A percentile compares a stretch with the other conserved stretches of the same genome.
Evolutionary conservation across 805 yeast species (phyloP).

Genomic region (Cyberlindnera suaveolens): DNA sequence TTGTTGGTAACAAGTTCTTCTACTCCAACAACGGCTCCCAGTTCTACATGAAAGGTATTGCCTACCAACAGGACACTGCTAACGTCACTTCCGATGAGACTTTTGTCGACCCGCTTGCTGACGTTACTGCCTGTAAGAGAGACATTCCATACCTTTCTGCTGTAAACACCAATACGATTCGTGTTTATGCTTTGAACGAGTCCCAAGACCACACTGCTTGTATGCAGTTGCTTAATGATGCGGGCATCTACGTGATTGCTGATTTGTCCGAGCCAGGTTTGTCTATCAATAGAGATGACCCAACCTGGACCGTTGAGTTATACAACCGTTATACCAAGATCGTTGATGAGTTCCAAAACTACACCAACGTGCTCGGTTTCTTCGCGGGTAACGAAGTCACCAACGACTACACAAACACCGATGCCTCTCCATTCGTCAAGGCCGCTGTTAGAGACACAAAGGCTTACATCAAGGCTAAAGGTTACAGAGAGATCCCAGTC

Average conservation of each 20-base stretch:
- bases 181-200: conserved; percentile 73
- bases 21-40: conserved; percentile 74
- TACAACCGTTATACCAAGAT: conserved; percentile 64
- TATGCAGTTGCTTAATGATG: conserved; percentile 59
- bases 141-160: conserved; percentile 66
- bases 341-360: conserved; percentile 61
- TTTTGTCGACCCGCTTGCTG: conserved; percentile 69
- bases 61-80: conserved; percentile 67
- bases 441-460: conserved; percentile 79
- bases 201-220: conserved; percentile 59
- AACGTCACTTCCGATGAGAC: conserved; percentile 37
- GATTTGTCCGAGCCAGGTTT: conserved; percentile 65
- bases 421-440: conserved; percentile 74
- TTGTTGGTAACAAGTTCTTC: conserved; percentile 73
- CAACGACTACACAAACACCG: conserved; percentile 58
- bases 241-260: conserved; percentile 77
- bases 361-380: conserved; percentile 72
- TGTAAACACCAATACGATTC: conserved; percentile 59
- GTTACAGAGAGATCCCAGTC: conserved; percentile 67
- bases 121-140: conserved; percentile 53
- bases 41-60: conserved; percentile 71
- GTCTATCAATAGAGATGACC: conserved; percentile 56
- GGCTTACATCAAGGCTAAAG: conserved; percentile 51
- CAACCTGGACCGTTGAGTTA: conserved; percentile 58
- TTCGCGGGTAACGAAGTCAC: conserved; percentile 86